Evolutionary conservation across 83 land plant species (phyloP).

Genomic region (Isoetes engelmannii): DNA sequence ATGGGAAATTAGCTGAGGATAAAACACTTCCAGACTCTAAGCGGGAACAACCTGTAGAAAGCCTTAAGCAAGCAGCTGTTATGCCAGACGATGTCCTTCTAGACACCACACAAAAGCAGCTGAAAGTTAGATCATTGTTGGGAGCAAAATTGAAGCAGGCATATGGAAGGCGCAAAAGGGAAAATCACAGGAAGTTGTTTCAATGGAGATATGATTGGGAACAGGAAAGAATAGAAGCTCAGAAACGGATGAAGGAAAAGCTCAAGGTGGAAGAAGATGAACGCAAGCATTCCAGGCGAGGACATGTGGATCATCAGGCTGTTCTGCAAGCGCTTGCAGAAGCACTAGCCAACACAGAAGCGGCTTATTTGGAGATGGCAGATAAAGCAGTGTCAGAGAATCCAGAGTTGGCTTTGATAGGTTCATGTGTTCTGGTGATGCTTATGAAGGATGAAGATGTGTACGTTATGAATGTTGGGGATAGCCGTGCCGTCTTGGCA

Average conservation of each 20-base stretch:
- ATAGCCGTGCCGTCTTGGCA: constrained; percentile 85
- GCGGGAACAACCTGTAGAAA: no score
- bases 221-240: constrained; percentile 53
- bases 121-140: background rate
- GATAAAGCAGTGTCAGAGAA: constrained; percentile 68
- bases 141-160: constrained; percentile 4
- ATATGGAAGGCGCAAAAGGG: constrained; percentile 13
- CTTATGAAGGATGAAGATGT: constrained; percentile 98
- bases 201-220: constrained; percentile 50
- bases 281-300: constrained; percentile 2
- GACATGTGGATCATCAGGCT: constrained; percentile 44
- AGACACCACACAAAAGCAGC: background rate
- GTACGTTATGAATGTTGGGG: constrained; percentile 96
- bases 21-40: no score
- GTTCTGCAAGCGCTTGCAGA: constrained; percentile 69
- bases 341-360: constrained; percentile 78
- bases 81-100: no score
- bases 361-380: constrained; percentile 68
- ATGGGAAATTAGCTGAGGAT: no score
- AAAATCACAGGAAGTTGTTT: constrained; percentile 20
- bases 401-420: constrained; percentile 89
- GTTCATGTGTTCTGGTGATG: constrained; percentile 97
- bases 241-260: constrained; percentile 35
- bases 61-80: no score
- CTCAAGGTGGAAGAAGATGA: background rate